Evolutionary conservation across 352 stramenopile genomes (phyloP), one percentile per base, ranked within the genome.

Genomic region (Phytophthora crassamura): DNA sequence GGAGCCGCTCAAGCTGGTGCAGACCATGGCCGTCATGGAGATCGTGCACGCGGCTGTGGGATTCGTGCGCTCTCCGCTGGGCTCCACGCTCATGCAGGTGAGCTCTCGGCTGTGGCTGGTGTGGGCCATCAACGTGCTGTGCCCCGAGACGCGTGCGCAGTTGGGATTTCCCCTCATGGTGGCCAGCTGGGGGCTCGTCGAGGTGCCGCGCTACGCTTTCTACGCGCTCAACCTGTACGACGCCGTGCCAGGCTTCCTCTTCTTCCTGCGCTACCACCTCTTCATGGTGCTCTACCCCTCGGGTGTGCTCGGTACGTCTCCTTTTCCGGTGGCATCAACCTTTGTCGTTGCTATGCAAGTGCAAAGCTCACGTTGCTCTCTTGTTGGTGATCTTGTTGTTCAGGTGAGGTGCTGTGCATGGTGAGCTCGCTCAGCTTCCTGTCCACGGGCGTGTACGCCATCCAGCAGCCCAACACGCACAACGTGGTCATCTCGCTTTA

Each of bases 221-320:
- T 99, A 99, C 75, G 80, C 97, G 16, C 78, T 97, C 56, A 98
- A 98, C 67, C 67, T 99, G 48, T 82, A 98, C 74, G 80, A 95
- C 48, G 89, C 78, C 46, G 93, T 98, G 68, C 97, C 97, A n/a
- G 96, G 87, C 62, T 91, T 92, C 59, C 82, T 99, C 34, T 98
- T 99, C 74, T 99, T 96, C 82, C 72, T 99, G 35, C 93, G 97
- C 53, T 99, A 99, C 76, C 97, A 98, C 56, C 82, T 99, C 20
- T 99, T 99, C 83, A 95, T 97, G 67, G 76, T 99, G 55, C 84
- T 99, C 15, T 99, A 99, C 81, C 97, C 97, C 11, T 98, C 94
- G 40, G 97, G 97, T 49, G 98, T 99, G 57, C 84, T 84, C 3
- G 97, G 97, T 74, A 93, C 95, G 78, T 72, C 7, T 46, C 89